These are phyloP conservation scores for Solanum microdontum DNA, from an alignment of 257 asterid species.

Conservation along the genomic window DNA sequence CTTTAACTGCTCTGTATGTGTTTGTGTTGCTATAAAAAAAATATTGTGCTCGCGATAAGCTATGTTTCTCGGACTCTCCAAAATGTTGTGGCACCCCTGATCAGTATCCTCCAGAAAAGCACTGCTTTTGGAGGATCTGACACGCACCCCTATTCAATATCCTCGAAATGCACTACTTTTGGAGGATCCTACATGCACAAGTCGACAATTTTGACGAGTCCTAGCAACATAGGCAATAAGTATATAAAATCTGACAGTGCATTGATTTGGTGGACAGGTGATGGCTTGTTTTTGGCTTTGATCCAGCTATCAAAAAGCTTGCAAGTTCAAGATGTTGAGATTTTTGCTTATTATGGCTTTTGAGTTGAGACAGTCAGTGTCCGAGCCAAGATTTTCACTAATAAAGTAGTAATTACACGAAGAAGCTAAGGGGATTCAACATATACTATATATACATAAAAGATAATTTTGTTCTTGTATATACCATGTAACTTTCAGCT, in stretches of 20 bases:
- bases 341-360: neutral
- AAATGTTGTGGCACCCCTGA: neutral
- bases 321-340: neutral
- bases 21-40: neutral
- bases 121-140: neutral
- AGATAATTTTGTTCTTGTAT: neutral
- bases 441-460: neutral
- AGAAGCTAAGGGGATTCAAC: neutral
- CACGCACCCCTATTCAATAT: neutral
- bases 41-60: neutral
- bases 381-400: neutral
- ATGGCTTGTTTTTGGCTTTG: conserved; percentile 4
- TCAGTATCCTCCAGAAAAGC: neutral
- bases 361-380: neutral
- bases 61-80: neutral
- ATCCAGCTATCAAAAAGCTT: neutral
- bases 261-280: neutral
- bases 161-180: neutral
- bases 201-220: neutral
- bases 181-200: neutral
- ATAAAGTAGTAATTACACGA: neutral
- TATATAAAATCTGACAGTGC: neutral
- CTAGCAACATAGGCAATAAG: neutral
- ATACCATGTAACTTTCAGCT: neutral
- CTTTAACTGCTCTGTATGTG: neutral